Conservation (phyloP, 495 filamentous ascomycete species). For the Talaromyces stipitatus region DNA sequence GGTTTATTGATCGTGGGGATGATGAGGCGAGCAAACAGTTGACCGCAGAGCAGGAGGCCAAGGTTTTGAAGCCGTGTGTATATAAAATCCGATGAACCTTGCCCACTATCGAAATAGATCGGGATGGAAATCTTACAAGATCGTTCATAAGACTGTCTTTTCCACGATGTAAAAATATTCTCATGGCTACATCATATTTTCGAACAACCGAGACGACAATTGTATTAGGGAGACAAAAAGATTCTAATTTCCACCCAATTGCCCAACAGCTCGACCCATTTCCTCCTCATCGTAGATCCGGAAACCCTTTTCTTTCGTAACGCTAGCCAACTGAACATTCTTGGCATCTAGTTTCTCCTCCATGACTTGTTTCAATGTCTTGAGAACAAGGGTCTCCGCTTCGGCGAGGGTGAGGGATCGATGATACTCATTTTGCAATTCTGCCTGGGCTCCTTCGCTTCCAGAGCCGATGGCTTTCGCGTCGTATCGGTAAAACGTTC, state of each 20-base stretch:
- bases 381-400: conserved; percentile 89
- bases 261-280: conserved; percentile 83
- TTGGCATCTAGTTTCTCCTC: conserved; percentile 98
- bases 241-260: conserved; percentile 44
- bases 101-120: not conserved
- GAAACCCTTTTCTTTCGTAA: conserved; percentile 96
- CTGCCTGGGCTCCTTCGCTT: conserved; percentile 92
- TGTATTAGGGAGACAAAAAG: not conserved
- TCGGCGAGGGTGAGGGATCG: conserved; percentile 91
- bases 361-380: conserved; percentile 99
- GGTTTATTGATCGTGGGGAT: conserved; percentile 47
- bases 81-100: conserved; percentile 74
- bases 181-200: not conserved
- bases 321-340: conserved; percentile 96
- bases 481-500: conserved; percentile 98
- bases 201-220: not conserved
- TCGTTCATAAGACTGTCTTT: no score
- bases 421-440: conserved; percentile 97
- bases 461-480: conserved; percentile 97
- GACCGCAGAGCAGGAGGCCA: conserved; percentile 48
- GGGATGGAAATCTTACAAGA: not conserved
- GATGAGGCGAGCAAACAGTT: conserved; percentile 37
- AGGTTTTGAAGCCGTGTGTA: conserved; percentile 88
- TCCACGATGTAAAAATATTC: not conserved
- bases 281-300: conserved; percentile 95